These are phyloP conservation scores for Alternaria arbusti DNA, from an alignment of 2,329 filamentous ascomycete genomes.

Conservation along the genomic window DNA sequence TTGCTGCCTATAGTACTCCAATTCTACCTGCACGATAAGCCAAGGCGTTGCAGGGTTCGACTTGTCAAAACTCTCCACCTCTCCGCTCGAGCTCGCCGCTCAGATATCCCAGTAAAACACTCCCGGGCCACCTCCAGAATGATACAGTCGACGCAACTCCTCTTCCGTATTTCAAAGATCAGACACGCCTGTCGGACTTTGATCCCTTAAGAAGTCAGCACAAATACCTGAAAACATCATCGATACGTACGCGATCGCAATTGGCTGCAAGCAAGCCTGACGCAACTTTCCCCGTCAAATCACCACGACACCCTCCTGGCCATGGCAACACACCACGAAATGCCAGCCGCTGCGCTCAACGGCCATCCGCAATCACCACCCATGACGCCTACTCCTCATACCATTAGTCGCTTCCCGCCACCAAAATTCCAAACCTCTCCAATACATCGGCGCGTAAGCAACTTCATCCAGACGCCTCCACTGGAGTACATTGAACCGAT, in stretches of 20 bases:
- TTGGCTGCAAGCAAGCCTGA: conserved; percentile 38
- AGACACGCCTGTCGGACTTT: conserved; percentile 40
- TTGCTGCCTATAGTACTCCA: conserved; percentile 47
- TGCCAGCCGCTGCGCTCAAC: conserved; percentile 38
- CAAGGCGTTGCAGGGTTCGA: conserved; percentile 48
- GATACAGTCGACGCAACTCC: conserved; percentile 49
- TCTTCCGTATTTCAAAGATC: conserved; percentile 40
- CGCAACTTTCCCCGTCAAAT: conserved; percentile 37
- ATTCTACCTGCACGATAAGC: conserved; percentile 47
- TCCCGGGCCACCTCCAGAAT: conserved; percentile 46
- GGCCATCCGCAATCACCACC: conserved; percentile 46
- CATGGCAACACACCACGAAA: conserved; percentile 43
- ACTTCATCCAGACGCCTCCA: conserved; percentile 44
- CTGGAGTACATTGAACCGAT: conserved; percentile 48
- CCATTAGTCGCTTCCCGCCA: conserved; percentile 37
- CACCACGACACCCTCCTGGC: conserved; percentile 27
- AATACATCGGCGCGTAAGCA: conserved; percentile 43
- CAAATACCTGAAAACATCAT: conserved; percentile 22
- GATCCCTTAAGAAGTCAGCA: conserved; percentile 40
- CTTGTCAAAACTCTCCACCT: conserved; percentile 46
- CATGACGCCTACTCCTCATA: conserved; percentile 42
- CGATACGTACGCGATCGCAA: conserved; percentile 40
- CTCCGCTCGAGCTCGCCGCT: conserved; percentile 42
- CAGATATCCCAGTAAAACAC: conserved; percentile 40
- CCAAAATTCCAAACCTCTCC: conserved; percentile 42